Evolutionary conservation across 495 filamentous ascomycete genomes (phyloP), one percentile per base, ranked within the genome.

Genomic region (Diplogelasinospora grovesii): DNA sequence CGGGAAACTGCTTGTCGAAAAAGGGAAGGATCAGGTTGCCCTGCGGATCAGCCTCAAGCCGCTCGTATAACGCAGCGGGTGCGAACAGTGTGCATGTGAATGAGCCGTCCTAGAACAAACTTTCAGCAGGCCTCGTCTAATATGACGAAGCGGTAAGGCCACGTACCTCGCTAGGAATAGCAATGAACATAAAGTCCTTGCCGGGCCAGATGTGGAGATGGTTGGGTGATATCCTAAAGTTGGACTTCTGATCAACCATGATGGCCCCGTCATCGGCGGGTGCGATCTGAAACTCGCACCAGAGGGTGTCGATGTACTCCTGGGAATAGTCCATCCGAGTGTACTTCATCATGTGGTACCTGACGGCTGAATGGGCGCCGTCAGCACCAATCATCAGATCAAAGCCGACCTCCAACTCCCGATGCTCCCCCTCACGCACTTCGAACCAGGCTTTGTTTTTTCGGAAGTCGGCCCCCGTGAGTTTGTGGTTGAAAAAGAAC

Each of bases 141-240:
- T n/a, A n/a, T n/a, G n/a, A n/a, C n/a, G n/a, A n/a, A n/a, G 8
- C 5, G 22, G 16, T 4, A 34, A 22, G 22, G 11, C 20, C 14
- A 43, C 69, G 31, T 59, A 78, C 75, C 10, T 79, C 68, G 36
- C 81, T 86, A 0, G 92, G 90, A 19, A 99, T 85, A 14, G 92
- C 92, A 52, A 99, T 97, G 63, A 99, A 99, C 92, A 99, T 97
- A 56, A 87, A 85, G 9, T 86, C 77, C 46, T 79, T 78, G 16
- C 83, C 86, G 1, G 92, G 92, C 92, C 92, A 99, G 63, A 99
- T 99, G 59, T 99, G 92, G 2, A 99, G 74, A 53, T 97, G 87
- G 57, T 95, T 84, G 11, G 87, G 86, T 0, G 85, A 87, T 39
- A 96, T 85, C 22, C 68, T 67, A 57, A 89, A 99, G 46, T 68